phyloP scores from a whole-genome alignment of 2,329 filamentous ascomycete genomes.

The Salinomyces thailandicus region DNA sequence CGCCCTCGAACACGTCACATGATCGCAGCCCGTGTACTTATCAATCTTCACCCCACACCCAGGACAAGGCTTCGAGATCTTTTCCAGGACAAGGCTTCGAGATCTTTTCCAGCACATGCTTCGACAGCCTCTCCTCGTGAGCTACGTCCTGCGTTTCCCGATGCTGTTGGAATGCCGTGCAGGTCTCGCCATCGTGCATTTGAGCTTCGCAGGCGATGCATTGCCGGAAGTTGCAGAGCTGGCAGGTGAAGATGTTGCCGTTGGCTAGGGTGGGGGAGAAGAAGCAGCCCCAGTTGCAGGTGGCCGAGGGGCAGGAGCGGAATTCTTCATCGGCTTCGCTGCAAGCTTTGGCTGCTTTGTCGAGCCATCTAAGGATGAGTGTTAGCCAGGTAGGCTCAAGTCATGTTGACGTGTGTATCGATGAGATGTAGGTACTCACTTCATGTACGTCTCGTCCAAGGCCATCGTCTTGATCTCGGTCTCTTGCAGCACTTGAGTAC shows the following conservation, averaged over 20 bases:
- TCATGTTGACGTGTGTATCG: neutral
- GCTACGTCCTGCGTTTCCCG: neutral
- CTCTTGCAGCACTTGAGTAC: constrained; percentile 7
- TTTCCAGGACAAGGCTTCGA: constrained; percentile 9
- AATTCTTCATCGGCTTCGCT: constrained; percentile 4
- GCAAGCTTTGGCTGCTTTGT: constrained; percentile 6
- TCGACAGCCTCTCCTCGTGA: constrained; percentile 4
- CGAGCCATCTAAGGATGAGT: constrained; percentile 7
- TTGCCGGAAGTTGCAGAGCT: constrained; percentile 9
- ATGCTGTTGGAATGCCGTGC: constrained; percentile 8
- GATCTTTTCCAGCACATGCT: constrained; percentile 2
- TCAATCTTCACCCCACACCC: constrained; percentile 11
- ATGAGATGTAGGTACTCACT: neutral
- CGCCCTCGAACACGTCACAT: constrained; percentile 9
- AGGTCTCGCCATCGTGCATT: constrained; percentile 16
- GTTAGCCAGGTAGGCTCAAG: neutral
- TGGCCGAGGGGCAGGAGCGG: constrained; percentile 5
- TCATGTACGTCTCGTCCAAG: neutral
- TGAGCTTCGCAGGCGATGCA: constrained; percentile 14
- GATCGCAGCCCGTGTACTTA: constrained; percentile 15
- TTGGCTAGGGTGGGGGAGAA: constrained; percentile 9
- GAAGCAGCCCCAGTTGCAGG: constrained; percentile 12
- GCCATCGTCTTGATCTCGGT: constrained; percentile 10
- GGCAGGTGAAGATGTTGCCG: constrained; percentile 16
- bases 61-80: constrained; percentile 11